These are phyloP conservation scores for Coniochaeta pulveracea DNA, from an alignment of 2,329 filamentous ascomycete genomes.

Conservation along the genomic window DNA sequence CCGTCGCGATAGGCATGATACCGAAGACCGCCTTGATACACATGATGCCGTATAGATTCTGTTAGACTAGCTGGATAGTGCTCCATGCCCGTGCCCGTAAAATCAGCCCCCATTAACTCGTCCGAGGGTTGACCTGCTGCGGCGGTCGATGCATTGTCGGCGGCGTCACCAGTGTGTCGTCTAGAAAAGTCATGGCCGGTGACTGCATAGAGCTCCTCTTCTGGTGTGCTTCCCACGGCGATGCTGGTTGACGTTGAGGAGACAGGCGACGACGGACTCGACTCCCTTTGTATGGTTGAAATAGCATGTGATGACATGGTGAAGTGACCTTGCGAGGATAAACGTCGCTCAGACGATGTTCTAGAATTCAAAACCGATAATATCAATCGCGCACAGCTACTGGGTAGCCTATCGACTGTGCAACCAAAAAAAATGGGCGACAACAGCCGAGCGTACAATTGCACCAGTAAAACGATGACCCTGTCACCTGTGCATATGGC, in stretches of 20 bases:
- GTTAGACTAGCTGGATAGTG: slow-evolving; percentile 17
- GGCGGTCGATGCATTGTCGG: slow-evolving; percentile 6
- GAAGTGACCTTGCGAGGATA: background rate
- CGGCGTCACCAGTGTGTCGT: slow-evolving; percentile 3
- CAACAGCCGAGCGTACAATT: too few species aligned
- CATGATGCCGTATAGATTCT: slow-evolving; percentile 16
- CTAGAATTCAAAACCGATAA: too few species aligned
- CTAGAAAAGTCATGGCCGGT: background rate
- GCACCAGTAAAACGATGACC: too few species aligned
- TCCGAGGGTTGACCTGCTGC: too few species aligned
- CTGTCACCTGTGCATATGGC: too few species aligned
- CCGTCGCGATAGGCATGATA: slow-evolving; percentile 24
- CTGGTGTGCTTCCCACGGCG: slow-evolving; percentile 6
- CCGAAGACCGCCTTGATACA: slow-evolving; percentile 20
- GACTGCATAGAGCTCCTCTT: slow-evolving; percentile 10
- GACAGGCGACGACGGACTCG: background rate
- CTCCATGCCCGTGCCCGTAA: slow-evolving; percentile 11
- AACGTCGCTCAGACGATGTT: too few species aligned
- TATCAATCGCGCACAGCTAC: too few species aligned
- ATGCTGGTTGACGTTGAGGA: slow-evolving; percentile 9
- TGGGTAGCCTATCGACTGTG: too few species aligned
- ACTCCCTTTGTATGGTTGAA: background rate
- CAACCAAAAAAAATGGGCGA: too few species aligned
- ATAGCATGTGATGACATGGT: background rate
- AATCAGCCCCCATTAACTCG: too few species aligned